These are phyloP conservation scores for Nakaseomyces delphensis DNA, from an alignment of 1,139 yeast genomes.

Conservation along the genomic window DNA sequence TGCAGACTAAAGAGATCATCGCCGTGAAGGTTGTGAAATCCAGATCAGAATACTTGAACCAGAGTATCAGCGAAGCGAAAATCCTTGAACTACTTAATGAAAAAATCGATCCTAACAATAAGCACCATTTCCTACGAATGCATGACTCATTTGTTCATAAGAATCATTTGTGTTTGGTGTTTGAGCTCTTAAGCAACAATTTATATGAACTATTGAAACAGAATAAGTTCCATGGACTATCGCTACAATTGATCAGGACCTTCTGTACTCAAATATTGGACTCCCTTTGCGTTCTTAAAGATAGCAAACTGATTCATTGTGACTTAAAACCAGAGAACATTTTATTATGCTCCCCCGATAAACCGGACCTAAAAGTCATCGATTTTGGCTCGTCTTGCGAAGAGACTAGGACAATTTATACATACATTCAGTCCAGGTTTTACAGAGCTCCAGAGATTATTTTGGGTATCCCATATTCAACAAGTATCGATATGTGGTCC, in stretches of 20 bases:
- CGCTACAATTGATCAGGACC: constrained; percentile 67
- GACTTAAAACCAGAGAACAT: constrained; percentile 96
- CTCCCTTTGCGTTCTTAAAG: constrained; percentile 70
- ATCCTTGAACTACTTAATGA: constrained; percentile 73
- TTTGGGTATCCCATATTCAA: constrained; percentile 80
- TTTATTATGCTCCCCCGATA: constrained; percentile 68
- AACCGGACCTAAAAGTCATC: constrained; percentile 82
- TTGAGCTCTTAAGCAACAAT: constrained; percentile 81
- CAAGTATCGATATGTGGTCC: constrained; percentile 98
- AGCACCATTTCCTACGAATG: constrained; percentile 66
- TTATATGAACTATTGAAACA: constrained; percentile 86
- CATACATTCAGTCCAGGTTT: constrained; percentile 91
- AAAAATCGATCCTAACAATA: constrained; percentile 57
- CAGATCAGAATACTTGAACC: constrained; percentile 84
- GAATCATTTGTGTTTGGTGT: constrained; percentile 85
- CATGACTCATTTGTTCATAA: constrained; percentile 88
- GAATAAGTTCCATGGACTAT: constrained; percentile 86
- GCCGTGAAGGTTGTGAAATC: constrained; percentile 95
- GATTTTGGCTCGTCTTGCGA: constrained; percentile 98
- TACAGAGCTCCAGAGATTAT: constrained; percentile 95
- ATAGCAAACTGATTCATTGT: constrained; percentile 83
- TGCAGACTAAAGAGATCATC: constrained; percentile 77
- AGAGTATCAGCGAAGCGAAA: constrained; percentile 83
- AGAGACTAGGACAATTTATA: constrained; percentile 79
- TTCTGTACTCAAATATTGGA: constrained; percentile 76